A percentile compares a stretch with the other conserved stretches of the same genome.
Evolutionary conservation across 164 flowering plant genomes (phyloP).

Genomic region (Sextonia rubra): DNA sequence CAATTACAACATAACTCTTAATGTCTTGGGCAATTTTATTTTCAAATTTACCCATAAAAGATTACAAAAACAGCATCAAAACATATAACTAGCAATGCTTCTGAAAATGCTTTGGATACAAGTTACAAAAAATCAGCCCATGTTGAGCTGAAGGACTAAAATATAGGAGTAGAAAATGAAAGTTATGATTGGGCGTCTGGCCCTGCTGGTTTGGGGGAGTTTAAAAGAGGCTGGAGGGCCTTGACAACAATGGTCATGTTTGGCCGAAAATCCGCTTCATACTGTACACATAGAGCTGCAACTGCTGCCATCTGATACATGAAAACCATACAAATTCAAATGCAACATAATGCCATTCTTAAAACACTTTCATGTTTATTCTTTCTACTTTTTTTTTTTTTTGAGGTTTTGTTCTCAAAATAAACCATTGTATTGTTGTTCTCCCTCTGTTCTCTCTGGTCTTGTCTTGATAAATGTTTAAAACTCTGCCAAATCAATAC

Average conservation of each 20-base stretch:
- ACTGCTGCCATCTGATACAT: slow-evolving; percentile 65
- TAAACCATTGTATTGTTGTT: no score
- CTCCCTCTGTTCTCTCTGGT: no score
- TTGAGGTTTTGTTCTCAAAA: no score
- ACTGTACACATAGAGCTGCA: slow-evolving; percentile 78
- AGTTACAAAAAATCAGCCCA: no score
- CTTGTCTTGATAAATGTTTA: no score
- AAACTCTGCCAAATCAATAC: no score
- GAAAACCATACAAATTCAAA: not conserved
- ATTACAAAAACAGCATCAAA: not conserved
- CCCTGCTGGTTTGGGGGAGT: slow-evolving; percentile 46
- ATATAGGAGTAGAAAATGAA: not conserved
- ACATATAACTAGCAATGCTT: not conserved
- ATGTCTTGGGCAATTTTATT: not conserved
- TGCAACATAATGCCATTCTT: not conserved
- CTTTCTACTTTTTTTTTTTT: no score
- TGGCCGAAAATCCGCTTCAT: slow-evolving; percentile 83
- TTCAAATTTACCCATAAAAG: no score
- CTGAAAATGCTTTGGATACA: not conserved
- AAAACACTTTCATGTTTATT: no score
- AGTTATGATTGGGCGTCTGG: slow-evolving; percentile 36
- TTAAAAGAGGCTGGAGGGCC: slow-evolving; percentile 73
- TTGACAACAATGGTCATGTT: slow-evolving; percentile 83
- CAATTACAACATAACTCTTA: not conserved
- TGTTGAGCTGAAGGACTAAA: not conserved